A percentile compares a stretch with the other conserved stretches of the same genome.
Evolutionary conservation across 106 monocot genomes (phyloP).

Genomic region (Gastrodia elata): DNA sequence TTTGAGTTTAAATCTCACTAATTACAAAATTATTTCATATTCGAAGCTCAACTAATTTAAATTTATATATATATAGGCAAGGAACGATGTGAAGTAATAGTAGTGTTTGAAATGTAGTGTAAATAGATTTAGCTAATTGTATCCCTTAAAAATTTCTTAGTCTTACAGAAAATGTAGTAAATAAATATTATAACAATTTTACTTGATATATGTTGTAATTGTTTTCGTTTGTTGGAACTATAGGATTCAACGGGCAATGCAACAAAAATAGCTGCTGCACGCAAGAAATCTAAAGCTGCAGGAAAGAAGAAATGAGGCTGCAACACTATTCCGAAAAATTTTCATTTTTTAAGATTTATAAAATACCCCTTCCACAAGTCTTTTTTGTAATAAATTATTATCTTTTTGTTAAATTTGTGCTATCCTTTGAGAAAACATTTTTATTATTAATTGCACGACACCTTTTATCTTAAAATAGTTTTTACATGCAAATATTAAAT

Average conservation of each 20-base stretch:
- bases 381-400: too few species aligned
- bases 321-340: too few species aligned
- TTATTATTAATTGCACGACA: too few species aligned
- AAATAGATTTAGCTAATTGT: background rate
- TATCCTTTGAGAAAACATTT: too few species aligned
- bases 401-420: too few species aligned
- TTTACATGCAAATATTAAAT: too few species aligned
- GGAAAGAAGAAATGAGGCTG: slow-evolving; percentile 6
- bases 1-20: too few species aligned
- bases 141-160: background rate
- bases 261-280: background rate
- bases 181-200: background rate
- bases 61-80: background rate
- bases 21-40: too few species aligned
- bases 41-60: too few species aligned
- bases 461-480: too few species aligned
- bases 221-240: background rate
- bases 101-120: background rate
- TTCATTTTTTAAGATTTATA: too few species aligned
- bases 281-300: slow-evolving; percentile 11
- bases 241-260: slow-evolving; percentile 3
- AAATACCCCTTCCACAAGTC: too few species aligned
- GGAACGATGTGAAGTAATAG: background rate
- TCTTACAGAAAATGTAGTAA: background rate
- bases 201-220: background rate